Base-by-base conservation (phyloP, 169 alveolate species). In the Plasmodium vinckei region DNA sequence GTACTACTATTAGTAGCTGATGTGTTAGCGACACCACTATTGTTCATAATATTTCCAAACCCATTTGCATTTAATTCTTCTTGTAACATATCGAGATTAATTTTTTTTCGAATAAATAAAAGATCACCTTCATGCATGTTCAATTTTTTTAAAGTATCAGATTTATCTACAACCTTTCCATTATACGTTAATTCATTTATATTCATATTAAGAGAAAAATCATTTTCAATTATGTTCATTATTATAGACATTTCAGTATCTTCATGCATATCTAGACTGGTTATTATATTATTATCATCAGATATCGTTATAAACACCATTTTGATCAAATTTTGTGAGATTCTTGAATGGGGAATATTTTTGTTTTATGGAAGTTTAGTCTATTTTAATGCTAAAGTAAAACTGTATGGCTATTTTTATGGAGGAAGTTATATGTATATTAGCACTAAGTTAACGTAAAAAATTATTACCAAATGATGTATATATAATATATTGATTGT, bases 231-330 rank as follows among this genome's bases (percentile, higher is more conserved):
- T 39, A 82, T 82, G 73, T 67, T 82, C 53, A 57, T 65, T 15
- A 82, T 67, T 7, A 82, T 82, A 17, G 23, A 82, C 19, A 82
- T 82, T 82, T 67, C 82, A n/a, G 90, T 82, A 25, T 82, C 90
- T 57, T 82, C 90, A 59, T 65, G 82, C 19, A 82, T 72, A 23
- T 82, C 90, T 12, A 82, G 71, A 53, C 90, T 82, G 3, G 90
- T 82, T 82, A 82, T 82, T 46, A 82, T 82, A 5, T 82, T 82
- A 47, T 61, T 82, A 47, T 82, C 90, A 44, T 82, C 90, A 15
- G 90, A 82, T 54, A 82, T 82, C 6, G 90, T 82, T 25, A 82
- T 82, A 51, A 82, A 82, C 25, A 82, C 90, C 90, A 82, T 82
- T 67, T 15, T 67, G 53, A 0, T 12, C 53, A 5, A 7, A 2